Percentiles rank a stretch among this genome's conserved stretches.
Evolutionary conservation across 352 stramenopile genomes (phyloP).

Genomic region (Salisapilia sapeloensis): DNA sequence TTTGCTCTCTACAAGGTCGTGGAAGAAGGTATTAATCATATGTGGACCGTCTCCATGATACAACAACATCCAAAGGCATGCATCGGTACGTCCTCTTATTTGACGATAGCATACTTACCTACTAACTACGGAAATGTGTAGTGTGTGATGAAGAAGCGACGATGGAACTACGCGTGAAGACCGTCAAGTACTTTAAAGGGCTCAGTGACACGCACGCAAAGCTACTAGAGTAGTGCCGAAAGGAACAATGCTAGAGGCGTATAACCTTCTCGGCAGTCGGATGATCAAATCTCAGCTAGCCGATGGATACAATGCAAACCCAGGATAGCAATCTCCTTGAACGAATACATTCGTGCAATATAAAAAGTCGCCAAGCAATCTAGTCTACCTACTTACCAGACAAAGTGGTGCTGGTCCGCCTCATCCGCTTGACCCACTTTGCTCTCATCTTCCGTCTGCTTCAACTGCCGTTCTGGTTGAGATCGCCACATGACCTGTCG

Average conservation of each 20-base stretch:
- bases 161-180: slow-evolving; percentile 81
- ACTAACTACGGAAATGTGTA: slow-evolving; percentile 2
- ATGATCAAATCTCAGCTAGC: too few species aligned
- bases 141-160: slow-evolving; percentile 83
- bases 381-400: slow-evolving; percentile 51
- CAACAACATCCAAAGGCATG: slow-evolving; percentile 68
- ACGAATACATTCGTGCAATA: too few species aligned
- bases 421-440: slow-evolving; percentile 68
- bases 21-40: slow-evolving; percentile 82
- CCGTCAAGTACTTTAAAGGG: slow-evolving; percentile 84
- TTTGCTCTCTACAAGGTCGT: slow-evolving; percentile 82
- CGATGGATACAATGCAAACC: too few species aligned
- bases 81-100: slow-evolving; percentile 22
- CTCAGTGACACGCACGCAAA: slow-evolving; percentile 31
- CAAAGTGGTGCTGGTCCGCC: slow-evolving; percentile 70
- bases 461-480: slow-evolving; percentile 57
- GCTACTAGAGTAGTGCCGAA: slow-evolving; percentile 13
- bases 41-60: slow-evolving; percentile 83
- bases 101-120: background rate
- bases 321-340: too few species aligned
- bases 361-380: too few species aligned
- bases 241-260: too few species aligned
- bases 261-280: too few species aligned
- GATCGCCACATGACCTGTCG: slow-evolving; percentile 88
- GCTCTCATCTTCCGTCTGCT: slow-evolving; percentile 61